A percentile compares a stretch with the other conserved stretches of the same genome.
Conservation (phyloP, 441 rosid species). For the Daphne laureola region DNA sequence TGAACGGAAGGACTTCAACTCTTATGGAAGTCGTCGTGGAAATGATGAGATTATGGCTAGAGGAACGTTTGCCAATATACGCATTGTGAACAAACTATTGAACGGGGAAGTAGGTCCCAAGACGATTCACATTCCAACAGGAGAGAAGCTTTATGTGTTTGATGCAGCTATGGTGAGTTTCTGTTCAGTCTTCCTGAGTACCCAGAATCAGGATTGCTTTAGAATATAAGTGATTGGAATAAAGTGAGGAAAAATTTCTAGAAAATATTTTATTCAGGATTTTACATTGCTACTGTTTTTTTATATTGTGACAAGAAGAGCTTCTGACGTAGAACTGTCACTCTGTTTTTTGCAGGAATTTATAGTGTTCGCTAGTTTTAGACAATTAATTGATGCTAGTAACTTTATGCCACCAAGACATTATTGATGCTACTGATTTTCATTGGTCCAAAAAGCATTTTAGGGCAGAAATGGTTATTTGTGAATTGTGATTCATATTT, state of each 20-base stretch:
- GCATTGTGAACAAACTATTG: conserved; percentile 89
- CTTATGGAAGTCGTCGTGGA: conserved; percentile 98
- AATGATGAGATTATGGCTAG: conserved; percentile 96
- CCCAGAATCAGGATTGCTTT: too few species aligned
- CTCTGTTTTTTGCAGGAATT: too few species aligned
- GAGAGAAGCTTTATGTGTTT: conserved; percentile 86
- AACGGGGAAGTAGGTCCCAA: conserved; percentile 94
- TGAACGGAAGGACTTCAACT: conserved; percentile 82
- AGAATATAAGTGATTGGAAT: not conserved
- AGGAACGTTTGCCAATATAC: conserved; percentile 97
- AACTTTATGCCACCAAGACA: not conserved
- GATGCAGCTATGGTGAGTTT: conserved; percentile 82
- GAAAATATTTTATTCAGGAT: not conserved
- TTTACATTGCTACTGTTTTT: not conserved
- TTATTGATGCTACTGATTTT: not conserved
- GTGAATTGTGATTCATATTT: too few species aligned
- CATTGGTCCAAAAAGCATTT: not conserved
- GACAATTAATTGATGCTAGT: too few species aligned
- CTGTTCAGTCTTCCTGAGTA: not conserved
- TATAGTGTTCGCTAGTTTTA: too few species aligned
- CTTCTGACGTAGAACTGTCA: too few species aligned
- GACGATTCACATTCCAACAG: conserved; percentile 87
- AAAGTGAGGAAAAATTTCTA: not conserved
- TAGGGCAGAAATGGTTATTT: too few species aligned
- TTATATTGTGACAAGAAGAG: too few species aligned